Conservation (phyloP, 495 filamentous ascomycete genomes). For the Opeltia flavorubescens region DNA sequence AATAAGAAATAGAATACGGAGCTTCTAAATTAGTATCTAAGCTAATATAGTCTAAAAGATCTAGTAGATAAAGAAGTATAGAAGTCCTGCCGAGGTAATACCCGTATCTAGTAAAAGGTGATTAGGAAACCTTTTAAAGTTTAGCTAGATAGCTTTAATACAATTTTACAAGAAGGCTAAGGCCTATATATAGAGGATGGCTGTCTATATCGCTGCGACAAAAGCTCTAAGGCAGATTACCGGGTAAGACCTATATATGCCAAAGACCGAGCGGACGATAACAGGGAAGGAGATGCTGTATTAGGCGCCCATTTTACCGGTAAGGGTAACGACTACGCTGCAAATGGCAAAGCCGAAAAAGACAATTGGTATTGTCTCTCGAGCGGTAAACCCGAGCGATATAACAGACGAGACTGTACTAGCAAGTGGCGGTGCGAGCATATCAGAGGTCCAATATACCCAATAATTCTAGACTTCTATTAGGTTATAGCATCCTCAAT, state of each 20-base stretch:
- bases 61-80: slow-evolving; percentile 37
- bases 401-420: slow-evolving; percentile 26
- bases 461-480: slow-evolving; percentile 7
- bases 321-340: slow-evolving; percentile 29
- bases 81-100: slow-evolving; percentile 31
- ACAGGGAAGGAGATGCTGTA: slow-evolving; percentile 20
- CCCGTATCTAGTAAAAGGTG: slow-evolving; percentile 27
- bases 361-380: slow-evolving; percentile 32
- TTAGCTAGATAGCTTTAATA: slow-evolving; percentile 42
- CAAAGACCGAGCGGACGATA: slow-evolving; percentile 18
- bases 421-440: slow-evolving; percentile 12
- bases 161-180: slow-evolving; percentile 29
- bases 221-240: slow-evolving; percentile 29
- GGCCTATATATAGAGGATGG: slow-evolving; percentile 33
- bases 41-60: slow-evolving; percentile 28
- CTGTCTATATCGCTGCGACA: slow-evolving; percentile 36
- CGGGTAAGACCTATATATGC: slow-evolving; percentile 47
- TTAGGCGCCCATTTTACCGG: slow-evolving; percentile 27
- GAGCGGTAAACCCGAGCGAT: slow-evolving; percentile 31
- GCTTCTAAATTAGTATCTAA: slow-evolving; percentile 39
- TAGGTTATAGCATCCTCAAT: no score
- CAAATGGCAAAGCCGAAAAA: slow-evolving; percentile 32
- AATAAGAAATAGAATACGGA: slow-evolving; percentile 45
- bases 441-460: slow-evolving; percentile 19
- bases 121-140: slow-evolving; percentile 37